phyloP scores from a whole-genome alignment of 2,329 filamentous ascomycete species.

The Pezicula radicicola region DNA sequence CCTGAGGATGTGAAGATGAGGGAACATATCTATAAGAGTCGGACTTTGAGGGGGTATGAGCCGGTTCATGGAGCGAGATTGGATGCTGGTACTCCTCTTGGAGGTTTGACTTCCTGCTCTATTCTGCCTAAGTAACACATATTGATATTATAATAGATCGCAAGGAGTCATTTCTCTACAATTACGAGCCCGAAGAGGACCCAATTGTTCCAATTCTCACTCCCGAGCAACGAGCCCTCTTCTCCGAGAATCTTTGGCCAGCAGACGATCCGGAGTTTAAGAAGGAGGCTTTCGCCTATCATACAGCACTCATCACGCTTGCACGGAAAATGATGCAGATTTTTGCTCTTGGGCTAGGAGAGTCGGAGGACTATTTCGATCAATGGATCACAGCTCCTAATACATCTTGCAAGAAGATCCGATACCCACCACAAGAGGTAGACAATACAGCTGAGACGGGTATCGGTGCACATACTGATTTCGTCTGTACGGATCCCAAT shows the following conservation, averaged over 20 bases:
- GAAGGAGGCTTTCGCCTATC: slow-evolving; percentile 31
- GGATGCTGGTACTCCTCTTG: slow-evolving; percentile 21
- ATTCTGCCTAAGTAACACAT: not conserved
- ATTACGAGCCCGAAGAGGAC: slow-evolving; percentile 11
- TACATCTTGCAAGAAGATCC: slow-evolving; percentile 30
- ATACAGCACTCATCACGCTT: slow-evolving; percentile 31
- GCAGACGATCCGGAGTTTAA: slow-evolving; percentile 32
- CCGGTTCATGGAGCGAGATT: not conserved
- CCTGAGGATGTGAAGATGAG: slow-evolving; percentile 33
- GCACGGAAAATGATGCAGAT: slow-evolving; percentile 41
- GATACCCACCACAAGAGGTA: slow-evolving; percentile 22
- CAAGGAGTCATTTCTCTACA: slow-evolving; percentile 13
- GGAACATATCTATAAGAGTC: slow-evolving; percentile 30
- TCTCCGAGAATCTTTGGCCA: slow-evolving; percentile 26
- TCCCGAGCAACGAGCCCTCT: slow-evolving; percentile 6
- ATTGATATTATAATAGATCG: not conserved
- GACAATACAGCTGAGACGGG: slow-evolving; percentile 17
- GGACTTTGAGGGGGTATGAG: slow-evolving; percentile 19
- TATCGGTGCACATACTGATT: slow-evolving; percentile 41
- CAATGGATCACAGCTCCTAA: slow-evolving; percentile 45
- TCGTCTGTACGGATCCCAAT: slow-evolving; percentile 33
- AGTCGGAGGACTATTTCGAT: slow-evolving; percentile 51
- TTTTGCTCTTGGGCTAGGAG: slow-evolving; percentile 50
- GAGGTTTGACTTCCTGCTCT: slow-evolving; percentile 36
- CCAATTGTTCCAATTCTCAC: slow-evolving; percentile 5